Evolutionary conservation across 768 basidiomycete species (phyloP), one percentile per base, ranked within the genome.

Genomic region (Hypholoma fasciculare): DNA sequence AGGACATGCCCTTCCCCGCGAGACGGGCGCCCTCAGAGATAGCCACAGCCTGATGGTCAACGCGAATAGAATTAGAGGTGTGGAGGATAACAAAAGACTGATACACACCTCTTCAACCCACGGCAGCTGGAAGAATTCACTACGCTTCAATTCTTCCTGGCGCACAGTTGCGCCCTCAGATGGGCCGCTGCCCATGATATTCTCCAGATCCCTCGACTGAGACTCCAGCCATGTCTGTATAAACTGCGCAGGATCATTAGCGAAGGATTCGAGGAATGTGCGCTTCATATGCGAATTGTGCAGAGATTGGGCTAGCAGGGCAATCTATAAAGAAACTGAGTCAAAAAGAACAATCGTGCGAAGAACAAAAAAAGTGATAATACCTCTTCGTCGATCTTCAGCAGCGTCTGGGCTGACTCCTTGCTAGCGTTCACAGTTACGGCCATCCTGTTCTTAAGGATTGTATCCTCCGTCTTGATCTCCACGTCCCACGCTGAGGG

Each of bases 201-300:
- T 89, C 74, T 96, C 93, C 44, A 98, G 72, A 72, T 98, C 96
- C 13, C 93, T 82, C 48, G 94, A 92, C 70, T 98, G 96, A 2
- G 92, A 94, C 64, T 90, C 90, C 16, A 98, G 71, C 94, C 94
- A 97, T 2, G 85, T 89, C 67, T 95, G 89, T 56, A 95, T 90
- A 69, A 98, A 91, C 61, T 80, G 78, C 6, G 86, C 78, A 7
- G 96, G 92, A 49, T 94, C 85, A 0, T 82, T 76, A 12, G 92
- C 85, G 67, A 97, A 97, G 1, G 86, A 84, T 61, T 86, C 82
- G 43, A 98, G 74, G 73, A 98, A 98, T 7, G 91, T 89, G 20
- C 87, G 82, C 71, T 96, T 96, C 62, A 92, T 79, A 65, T 93
- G 88, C 1, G 94, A 84, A 65, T 94, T 94, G 63, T 94, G 88